Evolutionary conservation across 495 filamentous ascomycete species (phyloP), one percentile per base, ranked within the genome.

Genomic region (Darksidea phi): DNA sequence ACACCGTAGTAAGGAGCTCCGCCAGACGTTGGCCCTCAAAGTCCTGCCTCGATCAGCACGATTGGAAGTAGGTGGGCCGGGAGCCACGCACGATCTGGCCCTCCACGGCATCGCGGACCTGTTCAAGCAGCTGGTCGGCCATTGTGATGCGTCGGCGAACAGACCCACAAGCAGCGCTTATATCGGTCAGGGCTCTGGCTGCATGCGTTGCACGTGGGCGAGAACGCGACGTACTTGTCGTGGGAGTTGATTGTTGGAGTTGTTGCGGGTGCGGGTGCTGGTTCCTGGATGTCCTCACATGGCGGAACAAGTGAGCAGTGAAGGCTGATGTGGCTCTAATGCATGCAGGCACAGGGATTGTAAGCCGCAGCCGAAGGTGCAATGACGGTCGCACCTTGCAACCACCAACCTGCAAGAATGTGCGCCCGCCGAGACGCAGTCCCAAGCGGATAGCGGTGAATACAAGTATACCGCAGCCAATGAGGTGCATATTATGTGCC

Each of bases 1-100:
- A 73, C 43, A 80, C 74, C 11, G 87, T 94, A 49, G 82, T 86
- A 37, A 95, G 73, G 20, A 83, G 70, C 67, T 95, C 91, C n/a
- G 86, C 85, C 47, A 90, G 81, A 64, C 83, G 88, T 73, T 97
- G 92, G 63, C 91, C 91, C 71, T 94, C 83, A 72, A 96, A 97
- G 76, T 97, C 91, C 91, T 96, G 51, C 0, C 10, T 3, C 2
- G 42, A 63, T 68, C 28, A 58, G 67, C 25, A 42, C 21, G 26
- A 50, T 24, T 11, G n/a, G 36, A 59, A 13, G 58, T 21, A 37
- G 10, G 10, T 36, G 17, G 15, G 28, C 42, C 38, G 10, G 54
- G 48, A 38, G 28, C 21, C 7, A 81, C 85, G 57, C 71, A 94
- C 91, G 76, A 96, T 95, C 72, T 91, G 88, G 24, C 90, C 91